Evolutionary conservation across 768 basidiomycete genomes (phyloP).

Genomic region (Phaeolepiota aurea): DNA sequence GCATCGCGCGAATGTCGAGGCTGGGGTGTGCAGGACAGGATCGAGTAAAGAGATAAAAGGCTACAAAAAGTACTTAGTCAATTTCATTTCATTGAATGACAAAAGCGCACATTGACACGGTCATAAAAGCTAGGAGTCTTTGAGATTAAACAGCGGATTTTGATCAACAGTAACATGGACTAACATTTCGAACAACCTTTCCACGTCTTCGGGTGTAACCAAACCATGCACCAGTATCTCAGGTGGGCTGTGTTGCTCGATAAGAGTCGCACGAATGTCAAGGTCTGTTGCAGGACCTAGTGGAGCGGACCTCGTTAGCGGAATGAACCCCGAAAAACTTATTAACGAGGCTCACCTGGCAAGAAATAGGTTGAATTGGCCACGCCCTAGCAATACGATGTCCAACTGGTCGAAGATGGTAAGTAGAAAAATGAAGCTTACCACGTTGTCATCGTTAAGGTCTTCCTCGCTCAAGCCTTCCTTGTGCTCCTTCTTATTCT

Average conservation of each 20-base stretch:
- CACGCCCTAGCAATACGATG: constrained; percentile 44
- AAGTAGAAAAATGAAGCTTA: constrained; percentile 16
- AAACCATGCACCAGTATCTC: constrained; percentile 78
- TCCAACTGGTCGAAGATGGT: constrained; percentile 7
- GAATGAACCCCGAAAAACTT: not conserved
- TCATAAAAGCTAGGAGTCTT: constrained; percentile 51
- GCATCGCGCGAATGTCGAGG: constrained; percentile 71
- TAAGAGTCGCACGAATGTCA: constrained; percentile 57
- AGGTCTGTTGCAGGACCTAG: constrained; percentile 68
- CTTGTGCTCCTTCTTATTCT: constrained; percentile 28
- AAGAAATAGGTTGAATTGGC: constrained; percentile 76
- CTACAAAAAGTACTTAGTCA: constrained; percentile 20
- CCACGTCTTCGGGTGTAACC: constrained; percentile 70
- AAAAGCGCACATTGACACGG: constrained; percentile 51
- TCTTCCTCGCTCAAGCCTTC: constrained; percentile 33
- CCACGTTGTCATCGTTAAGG: constrained; percentile 57
- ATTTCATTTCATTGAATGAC: not conserved
- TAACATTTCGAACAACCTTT: constrained; percentile 78
- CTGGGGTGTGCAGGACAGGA: constrained; percentile 72
- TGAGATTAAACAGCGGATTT: constrained; percentile 1
- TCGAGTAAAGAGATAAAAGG: constrained; percentile 74
- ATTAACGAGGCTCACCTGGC: constrained; percentile 42
- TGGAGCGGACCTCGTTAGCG: not conserved
- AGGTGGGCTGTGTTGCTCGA: constrained; percentile 73
- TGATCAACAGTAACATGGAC: constrained; percentile 16